Evolutionary conservation across 2,329 filamentous ascomycete species (phyloP), one percentile per base, ranked within the genome.

Genomic region (Colletotrichum coccodes): DNA sequence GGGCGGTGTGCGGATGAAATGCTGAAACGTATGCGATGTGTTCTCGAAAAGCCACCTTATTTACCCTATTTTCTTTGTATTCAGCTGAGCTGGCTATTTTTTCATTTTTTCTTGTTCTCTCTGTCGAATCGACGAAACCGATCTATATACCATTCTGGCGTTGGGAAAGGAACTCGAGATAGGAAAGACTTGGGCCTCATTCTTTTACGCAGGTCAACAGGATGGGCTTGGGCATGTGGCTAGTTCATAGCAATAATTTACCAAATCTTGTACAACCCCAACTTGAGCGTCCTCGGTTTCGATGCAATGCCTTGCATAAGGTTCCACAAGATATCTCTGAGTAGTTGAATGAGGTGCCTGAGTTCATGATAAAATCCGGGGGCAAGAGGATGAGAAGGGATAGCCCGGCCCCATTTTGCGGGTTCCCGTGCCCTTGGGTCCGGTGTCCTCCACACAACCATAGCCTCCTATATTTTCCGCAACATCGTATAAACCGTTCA

Each of bases 121-220:
- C 47, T 30, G 32, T n/a, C 52, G 34, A 56, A 57, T 61, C 52
- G 46, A 68, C 42, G 56, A 50, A 50, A 54, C 63, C 44, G 40
- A 68, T 42, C 23, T 71, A 71, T 71, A 71, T 67, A 67, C 70
- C 70, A 71, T 70, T 70, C 42, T 58, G 70, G 70, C 70, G 70
- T 70, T 70, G 62, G 67, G 67, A 69, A 60, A 66, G 66, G 61
- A 47, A 59, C 32, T 6, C 42, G 52, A 60, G 58, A 61, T 47
- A 54, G 59, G 58, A 63, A 60, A 64, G 67, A 62, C 38, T 30
- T 65, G 6, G 34, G 21, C 46, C 49, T 44, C 38, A n/a, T 47
- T 50, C 12, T 42, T 49, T 32, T 65, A 26, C 49, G 59, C 40
- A 34, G n/a, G 38, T 56, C 49, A 66, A 38, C 12, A 18, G 49